Evolutionary conservation across 805 yeast species (phyloP), one percentile per base, ranked within the genome.

Genomic region (Spathaspora girioi): DNA sequence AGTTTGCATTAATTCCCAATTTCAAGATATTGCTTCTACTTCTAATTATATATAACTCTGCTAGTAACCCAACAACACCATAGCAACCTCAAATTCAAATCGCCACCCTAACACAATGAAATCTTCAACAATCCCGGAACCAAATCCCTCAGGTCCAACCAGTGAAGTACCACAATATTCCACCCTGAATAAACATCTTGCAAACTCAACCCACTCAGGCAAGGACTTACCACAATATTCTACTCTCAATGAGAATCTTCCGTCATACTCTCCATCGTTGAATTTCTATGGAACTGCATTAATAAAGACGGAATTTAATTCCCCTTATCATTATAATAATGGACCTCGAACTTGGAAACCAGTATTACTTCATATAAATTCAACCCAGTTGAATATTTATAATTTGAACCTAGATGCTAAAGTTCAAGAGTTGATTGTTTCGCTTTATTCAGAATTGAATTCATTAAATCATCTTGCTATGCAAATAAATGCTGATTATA

Each of bases 341-440:
- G 58, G 62, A 7, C 51, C 59, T 18, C 50, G 70, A 31, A 48
- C 57, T 8, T 68, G 75, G 70, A 66, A 63, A 49, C 74, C 76
- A 1, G 75, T 74, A 17, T 54, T 71, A 20, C 58, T 71, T 20
- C 76, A 73, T 54, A 55, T 74, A 35, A 72, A 71, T 55, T 66
- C 73, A 40, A 74, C 75, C 17, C 77, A 73, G 53, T 60, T 74
- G 31, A 64, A 64, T 31, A 47, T 74, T 5, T 66, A 69, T 52
- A 60, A 59, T 38, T 54, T 74, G 17, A 54, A 56, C 10, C 58
- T 63, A 9, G 63, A 62, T 9, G 62, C 58, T 23, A 51, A 55
- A 31, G 53, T 65, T 12, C 44, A 49, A 5, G 55, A 61, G n/a
- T 48, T 66, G 8, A 56, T 74, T n/a, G 50, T 65, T 44, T 62